Evolutionary conservation across 768 basidiomycete species (phyloP).

Genomic region (Podaxis sp.): DNA sequence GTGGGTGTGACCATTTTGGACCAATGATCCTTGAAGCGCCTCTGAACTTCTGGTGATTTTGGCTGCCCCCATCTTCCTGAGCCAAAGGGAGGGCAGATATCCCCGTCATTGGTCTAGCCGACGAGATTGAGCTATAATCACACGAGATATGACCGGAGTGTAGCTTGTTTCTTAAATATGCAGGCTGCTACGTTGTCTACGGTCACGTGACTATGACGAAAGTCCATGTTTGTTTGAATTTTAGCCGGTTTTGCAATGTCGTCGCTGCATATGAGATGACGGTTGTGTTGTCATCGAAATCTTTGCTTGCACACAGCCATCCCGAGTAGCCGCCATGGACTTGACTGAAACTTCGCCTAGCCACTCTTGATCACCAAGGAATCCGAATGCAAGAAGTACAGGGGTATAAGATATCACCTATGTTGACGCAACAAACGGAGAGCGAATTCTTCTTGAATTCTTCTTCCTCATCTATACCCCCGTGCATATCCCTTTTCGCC

Average conservation of each 20-base stretch:
- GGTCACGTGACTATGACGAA: not conserved
- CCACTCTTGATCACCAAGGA: not conserved
- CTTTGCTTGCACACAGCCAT: too few species aligned
- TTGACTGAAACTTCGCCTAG: too few species aligned
- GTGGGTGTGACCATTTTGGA: constrained; percentile 62
- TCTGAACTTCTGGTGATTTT: constrained; percentile 31
- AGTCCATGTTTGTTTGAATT: not conserved
- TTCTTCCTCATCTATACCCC: constrained; percentile 32
- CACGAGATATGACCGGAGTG: not conserved
- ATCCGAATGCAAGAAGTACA: not conserved
- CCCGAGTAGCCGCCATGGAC: too few species aligned
- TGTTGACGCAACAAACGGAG: constrained; percentile 41
- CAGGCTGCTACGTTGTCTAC: not conserved
- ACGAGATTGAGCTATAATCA: not conserved
- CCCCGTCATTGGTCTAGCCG: constrained; percentile 40
- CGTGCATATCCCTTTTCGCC: constrained; percentile 8
- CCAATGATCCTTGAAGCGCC: constrained; percentile 62
- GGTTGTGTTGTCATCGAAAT: too few species aligned
- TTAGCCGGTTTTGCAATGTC: too few species aligned
- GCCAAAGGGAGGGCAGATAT: constrained; percentile 42
- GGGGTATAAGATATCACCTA: not conserved
- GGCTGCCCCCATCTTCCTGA: constrained; percentile 33
- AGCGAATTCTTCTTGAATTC: constrained; percentile 42
- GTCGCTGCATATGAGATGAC: too few species aligned
- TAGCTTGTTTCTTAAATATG: not conserved